Percentiles rank a stretch among this genome's conserved stretches.
Conservation (phyloP, 2,329 filamentous ascomycete species). For the Aspergillus sp. region DNA sequence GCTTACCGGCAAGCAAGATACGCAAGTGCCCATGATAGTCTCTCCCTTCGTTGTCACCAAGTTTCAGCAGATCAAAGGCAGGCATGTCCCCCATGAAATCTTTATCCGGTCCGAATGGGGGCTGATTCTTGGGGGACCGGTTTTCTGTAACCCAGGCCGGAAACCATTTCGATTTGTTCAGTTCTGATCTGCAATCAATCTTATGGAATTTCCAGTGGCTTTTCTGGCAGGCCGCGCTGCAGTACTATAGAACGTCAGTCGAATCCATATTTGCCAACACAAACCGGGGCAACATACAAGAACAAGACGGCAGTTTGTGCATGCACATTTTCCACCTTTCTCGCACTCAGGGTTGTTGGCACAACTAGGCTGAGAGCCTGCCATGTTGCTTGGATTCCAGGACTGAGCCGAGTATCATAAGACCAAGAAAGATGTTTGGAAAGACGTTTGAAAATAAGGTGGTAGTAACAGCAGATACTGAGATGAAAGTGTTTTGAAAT, state of each 20-base stretch:
- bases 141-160: not conserved
- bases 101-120: constrained; percentile 15
- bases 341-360: not conserved
- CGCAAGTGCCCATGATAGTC: constrained; percentile 20
- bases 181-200: not conserved
- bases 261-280: too few species aligned
- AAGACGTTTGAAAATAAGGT: too few species aligned
- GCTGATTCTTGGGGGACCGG: too few species aligned
- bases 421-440: too few species aligned
- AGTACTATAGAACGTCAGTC: constrained; percentile 2
- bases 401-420: too few species aligned
- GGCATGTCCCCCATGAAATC: constrained; percentile 46
- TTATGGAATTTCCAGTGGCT: constrained; percentile 8
- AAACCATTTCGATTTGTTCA: constrained; percentile 3
- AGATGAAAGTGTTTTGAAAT: too few species aligned
- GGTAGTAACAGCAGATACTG: too few species aligned
- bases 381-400: not conserved
- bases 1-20: constrained; percentile 39
- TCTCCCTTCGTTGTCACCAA: constrained; percentile 32
- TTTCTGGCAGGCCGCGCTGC: constrained; percentile 7
- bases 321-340: not conserved
- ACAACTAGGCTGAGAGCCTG: not conserved
- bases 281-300: not conserved
- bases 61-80: constrained; percentile 39
- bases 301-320: constrained; percentile 1